These are phyloP conservation scores for Agrostemma githago DNA, from an alignment of 148 eudicot genomes.

Conservation along the genomic window DNA sequence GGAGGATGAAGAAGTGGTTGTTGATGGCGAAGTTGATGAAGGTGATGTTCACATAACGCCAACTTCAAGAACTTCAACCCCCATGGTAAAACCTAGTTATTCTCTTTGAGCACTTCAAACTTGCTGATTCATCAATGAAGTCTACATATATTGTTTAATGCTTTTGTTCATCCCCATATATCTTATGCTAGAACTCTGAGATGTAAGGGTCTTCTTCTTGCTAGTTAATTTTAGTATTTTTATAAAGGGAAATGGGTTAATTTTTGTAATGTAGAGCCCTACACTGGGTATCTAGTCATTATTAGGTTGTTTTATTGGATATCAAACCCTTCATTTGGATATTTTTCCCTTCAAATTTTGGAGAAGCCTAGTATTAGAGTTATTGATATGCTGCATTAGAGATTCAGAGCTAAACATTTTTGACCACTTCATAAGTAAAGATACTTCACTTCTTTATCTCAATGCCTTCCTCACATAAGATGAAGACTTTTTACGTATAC, in stretches of 20 bases:
- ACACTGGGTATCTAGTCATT: neutral
- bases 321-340: neutral
- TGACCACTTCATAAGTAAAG: neutral
- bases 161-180: neutral
- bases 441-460: neutral
- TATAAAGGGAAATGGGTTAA: neutral
- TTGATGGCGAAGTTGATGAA: slow-evolving; percentile 98
- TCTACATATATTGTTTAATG: neutral
- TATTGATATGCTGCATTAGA: neutral
- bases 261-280: neutral
- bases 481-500: neutral
- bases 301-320: neutral
- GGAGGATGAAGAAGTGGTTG: slow-evolving; percentile 95
- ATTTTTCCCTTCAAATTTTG: neutral
- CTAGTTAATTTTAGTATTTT: neutral
- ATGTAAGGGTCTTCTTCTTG: neutral
- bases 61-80: slow-evolving; percentile 49
- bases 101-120: neutral
- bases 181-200: neutral
- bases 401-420: neutral
- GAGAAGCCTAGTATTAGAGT: neutral
- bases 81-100: slow-evolving; percentile 48
- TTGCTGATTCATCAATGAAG: neutral
- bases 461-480: neutral
- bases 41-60: slow-evolving; percentile 98